These are phyloP conservation scores for Fomitopsis serialis DNA, from an alignment of 768 basidiomycete genomes.

Conservation along the genomic window DNA sequence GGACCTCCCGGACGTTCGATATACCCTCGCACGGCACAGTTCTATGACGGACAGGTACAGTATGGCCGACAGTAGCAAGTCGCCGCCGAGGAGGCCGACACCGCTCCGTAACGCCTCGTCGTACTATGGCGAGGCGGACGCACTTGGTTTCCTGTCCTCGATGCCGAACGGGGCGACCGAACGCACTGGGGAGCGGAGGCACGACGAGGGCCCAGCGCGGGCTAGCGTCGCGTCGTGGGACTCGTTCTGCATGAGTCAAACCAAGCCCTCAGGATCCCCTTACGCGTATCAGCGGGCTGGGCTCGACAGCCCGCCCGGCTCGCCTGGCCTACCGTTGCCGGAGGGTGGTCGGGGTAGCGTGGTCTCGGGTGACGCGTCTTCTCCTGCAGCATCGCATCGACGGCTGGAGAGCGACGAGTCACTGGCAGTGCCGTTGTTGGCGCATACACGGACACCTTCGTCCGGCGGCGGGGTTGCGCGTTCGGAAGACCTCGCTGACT, in stretches of 20 bases:
- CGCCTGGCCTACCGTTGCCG: background rate
- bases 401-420: constrained; percentile 20
- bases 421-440: constrained; percentile 27
- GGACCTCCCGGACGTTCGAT: constrained; percentile 22
- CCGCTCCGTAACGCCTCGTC: constrained; percentile 25
- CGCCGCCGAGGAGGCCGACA: constrained; percentile 26
- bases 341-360: background rate
- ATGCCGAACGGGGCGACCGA: too few species aligned
- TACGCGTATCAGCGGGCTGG: background rate
- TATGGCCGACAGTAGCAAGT: constrained; percentile 34
- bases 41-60: constrained; percentile 14
- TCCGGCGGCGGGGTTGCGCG: constrained; percentile 8
- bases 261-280: background rate
- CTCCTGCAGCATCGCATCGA: constrained; percentile 18
- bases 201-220: background rate
- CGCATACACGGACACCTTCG: constrained; percentile 21
- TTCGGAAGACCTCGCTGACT: constrained; percentile 16
- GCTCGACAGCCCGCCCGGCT: background rate
- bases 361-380: constrained; percentile 6
- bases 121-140: constrained; percentile 6
- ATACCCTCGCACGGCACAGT: constrained; percentile 30
- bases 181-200: background rate
- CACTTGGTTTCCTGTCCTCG: constrained; percentile 7
- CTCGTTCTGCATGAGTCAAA: constrained; percentile 3
- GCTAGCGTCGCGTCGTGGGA: background rate